Evolutionary conservation across 2,329 filamentous ascomycete species (phyloP), one percentile per base, ranked within the genome.

Genomic region (Gyromitra esculenta): DNA sequence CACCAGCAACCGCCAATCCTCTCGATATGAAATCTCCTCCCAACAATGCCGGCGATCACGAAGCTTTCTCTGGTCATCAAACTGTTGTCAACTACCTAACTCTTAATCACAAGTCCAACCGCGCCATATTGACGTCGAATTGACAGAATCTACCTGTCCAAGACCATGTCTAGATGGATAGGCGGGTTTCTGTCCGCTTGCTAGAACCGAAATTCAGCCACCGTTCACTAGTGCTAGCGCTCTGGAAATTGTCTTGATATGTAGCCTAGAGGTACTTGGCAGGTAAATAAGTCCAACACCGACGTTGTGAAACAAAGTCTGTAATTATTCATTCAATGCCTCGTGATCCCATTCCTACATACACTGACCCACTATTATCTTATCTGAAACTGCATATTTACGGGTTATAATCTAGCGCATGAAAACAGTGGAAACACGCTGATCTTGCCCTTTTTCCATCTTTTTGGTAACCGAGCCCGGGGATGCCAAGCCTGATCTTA

Each of bases 51-150:
- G 11, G 48, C n/a, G n/a, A 52, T n/a, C 48, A n/a, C 5, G 18
- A 5, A 52, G 48, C 48, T 56, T 56, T 56, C 13, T 13, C 37
- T n/a, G 8, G 21, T 57, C 52, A 48, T n/a, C 6, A 11, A 39
- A 37, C 43, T 50, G 8, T 60, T 50, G 8, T 31, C 25, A 31
- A 31, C 25, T 31, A 4, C 2, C 39, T 69, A 69, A 50, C 65
- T 60, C 9, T 18, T 69, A 69, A 48, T 35, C 37, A 48, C 66
- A 69, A 60, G 66, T 62, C 66, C 31, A 69, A 8, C 66, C 54
- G 25, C 59, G 21, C 18, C 25, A 15, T 45, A 7, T 15, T 45
- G 18, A 31, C 50, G 43, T 48, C 35, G 39, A 11, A 69, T 57
- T 39, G 50, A n/a, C 48, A 43, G 41, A 31, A 31, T 45, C 41